Evolutionary conservation across 2,329 filamentous ascomycete genomes (phyloP), one percentile per base, ranked within the genome.

Genomic region (Epichloe sibirici): DNA sequence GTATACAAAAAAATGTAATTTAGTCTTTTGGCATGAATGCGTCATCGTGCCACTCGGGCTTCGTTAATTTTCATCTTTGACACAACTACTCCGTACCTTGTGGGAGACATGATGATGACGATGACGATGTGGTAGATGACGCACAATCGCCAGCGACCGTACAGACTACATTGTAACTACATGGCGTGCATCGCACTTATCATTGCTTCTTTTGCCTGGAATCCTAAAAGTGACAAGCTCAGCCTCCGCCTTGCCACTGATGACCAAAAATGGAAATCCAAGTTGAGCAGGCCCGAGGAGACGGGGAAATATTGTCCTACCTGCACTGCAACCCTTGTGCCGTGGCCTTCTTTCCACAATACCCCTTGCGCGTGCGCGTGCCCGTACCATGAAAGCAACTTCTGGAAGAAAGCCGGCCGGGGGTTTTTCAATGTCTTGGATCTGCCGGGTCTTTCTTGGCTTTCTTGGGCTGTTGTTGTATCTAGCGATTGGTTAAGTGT

Each of bases 1-100:
- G 45, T 52, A 52, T 48, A 52, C 39, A 48, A 48, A 17, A 51
- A 37, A 48, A 49, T 37, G 44, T 52, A 52, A 52, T 52, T 34
- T 48, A 52, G 45, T 42, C n/a, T 43, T 34, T 42, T 8, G 39
- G 9, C 39, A 42, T n/a, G 39, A 5, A 40, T n/a, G 13, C 21
- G 9, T 25, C 5, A 11, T 43, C 9, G 21, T 39, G 37, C 37
- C 37, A 43, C 11, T 13, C 11, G 5, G 15, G 3, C 11, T 43
- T n/a, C 21, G 28, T 28, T 7, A 28, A 11, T n/a, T 23, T 15
- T 25, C 21, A 6, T 12, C 2, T 8, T 23, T 23, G 3, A 11
- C 21, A 44, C 17, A 25, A 21, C 42, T 8, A 23, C 17, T 4
- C 8, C 28, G 28, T 31, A 31, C 28, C 11, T 2, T 31, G 8